Evolutionary conservation across 1,139 yeast genomes (phyloP).

Genomic region (Pneumocystis canis): DNA sequence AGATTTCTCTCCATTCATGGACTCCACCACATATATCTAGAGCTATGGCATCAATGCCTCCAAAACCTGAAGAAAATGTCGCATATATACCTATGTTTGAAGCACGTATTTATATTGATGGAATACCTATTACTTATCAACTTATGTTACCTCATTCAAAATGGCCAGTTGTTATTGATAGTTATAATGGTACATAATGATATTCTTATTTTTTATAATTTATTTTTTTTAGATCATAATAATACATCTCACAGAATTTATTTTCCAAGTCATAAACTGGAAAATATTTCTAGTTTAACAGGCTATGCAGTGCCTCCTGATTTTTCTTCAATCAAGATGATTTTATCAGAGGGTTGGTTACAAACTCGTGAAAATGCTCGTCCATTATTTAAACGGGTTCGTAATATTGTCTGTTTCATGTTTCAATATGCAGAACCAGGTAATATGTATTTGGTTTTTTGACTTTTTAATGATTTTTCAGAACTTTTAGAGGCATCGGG

Average conservation of each 20-base stretch:
- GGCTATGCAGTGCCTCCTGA: not conserved
- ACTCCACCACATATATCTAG: not conserved
- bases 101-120: not conserved
- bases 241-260: not conserved
- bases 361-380: not conserved
- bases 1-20: not conserved
- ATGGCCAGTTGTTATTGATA: not conserved
- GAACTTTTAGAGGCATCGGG: not conserved
- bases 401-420: not conserved
- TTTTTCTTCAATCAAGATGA: not conserved
- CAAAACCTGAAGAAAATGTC: not conserved
- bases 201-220: not conserved
- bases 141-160: not conserved
- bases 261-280: not conserved
- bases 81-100: slow-evolving; percentile 1
- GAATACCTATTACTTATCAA: not conserved
- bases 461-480: not conserved
- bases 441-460: not conserved
- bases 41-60: not conserved
- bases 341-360: not conserved
- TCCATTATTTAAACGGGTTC: not conserved
- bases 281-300: not conserved
- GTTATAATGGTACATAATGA: not conserved
- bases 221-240: not conserved
- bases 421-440: not conserved